A percentile compares a stretch with the other conserved stretches of the same genome.
These are phyloP conservation scores for Lyophyllum shimeji DNA, from an alignment of 768 basidiomycete species.

Conservation along the genomic window DNA sequence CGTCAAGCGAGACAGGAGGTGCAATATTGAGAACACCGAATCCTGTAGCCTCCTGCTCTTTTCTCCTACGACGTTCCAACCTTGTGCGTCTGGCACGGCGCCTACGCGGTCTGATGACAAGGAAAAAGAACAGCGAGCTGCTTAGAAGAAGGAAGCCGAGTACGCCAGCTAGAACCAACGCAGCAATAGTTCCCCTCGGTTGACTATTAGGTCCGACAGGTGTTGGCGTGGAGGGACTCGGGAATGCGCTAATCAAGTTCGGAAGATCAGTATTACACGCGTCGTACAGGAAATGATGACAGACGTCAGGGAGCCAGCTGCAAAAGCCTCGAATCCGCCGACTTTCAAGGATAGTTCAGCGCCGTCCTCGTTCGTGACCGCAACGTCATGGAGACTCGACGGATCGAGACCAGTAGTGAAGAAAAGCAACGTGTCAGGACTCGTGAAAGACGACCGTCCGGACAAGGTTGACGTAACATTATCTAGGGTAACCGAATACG, in stretches of 20 bases:
- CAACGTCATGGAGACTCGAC: slow-evolving; percentile 44
- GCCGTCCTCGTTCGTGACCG: slow-evolving; percentile 57
- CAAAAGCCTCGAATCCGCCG: slow-evolving; percentile 49
- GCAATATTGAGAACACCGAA: slow-evolving; percentile 20
- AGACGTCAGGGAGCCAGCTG: slow-evolving; percentile 26
- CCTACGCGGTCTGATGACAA: slow-evolving; percentile 47
- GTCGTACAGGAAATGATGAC: slow-evolving; percentile 11
- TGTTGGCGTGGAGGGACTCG: slow-evolving; percentile 17
- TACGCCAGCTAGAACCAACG: slow-evolving; percentile 56
- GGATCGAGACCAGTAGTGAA: slow-evolving; percentile 62
- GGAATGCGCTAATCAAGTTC: slow-evolving; percentile 12
- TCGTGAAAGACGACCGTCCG: slow-evolving; percentile 52
- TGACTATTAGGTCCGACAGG: slow-evolving; percentile 19
- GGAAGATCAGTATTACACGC: background rate
- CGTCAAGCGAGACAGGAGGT: slow-evolving; percentile 12
- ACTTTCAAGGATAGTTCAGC: slow-evolving; percentile 47
- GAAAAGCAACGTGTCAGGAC: slow-evolving; percentile 57
- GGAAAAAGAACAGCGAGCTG: slow-evolving; percentile 40
- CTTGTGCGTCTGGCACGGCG: slow-evolving; percentile 24
- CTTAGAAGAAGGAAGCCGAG: slow-evolving; percentile 48
- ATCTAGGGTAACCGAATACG: slow-evolving; percentile 51
- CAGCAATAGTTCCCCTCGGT: slow-evolving; percentile 63
- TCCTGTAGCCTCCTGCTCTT: slow-evolving; percentile 19
- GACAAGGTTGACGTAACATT: slow-evolving; percentile 45
- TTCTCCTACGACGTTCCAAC: slow-evolving; percentile 6